Evolutionary conservation across 257 asterid genomes (phyloP), one percentile per base, ranked within the genome.

Genomic region (Przewalskia tangutica): DNA sequence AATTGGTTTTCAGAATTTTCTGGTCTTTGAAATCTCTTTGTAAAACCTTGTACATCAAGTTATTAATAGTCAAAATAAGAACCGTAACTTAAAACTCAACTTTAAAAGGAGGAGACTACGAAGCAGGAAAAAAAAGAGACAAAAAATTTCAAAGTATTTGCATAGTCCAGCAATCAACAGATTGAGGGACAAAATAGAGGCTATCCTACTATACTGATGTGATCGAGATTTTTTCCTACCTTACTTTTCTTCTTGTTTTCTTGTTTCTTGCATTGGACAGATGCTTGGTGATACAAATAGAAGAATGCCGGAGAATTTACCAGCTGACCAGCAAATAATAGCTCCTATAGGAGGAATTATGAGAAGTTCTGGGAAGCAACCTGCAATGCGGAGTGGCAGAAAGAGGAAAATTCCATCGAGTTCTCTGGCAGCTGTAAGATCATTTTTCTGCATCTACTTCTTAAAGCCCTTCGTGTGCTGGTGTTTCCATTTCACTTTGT

Each of bases 361-460:
- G 80, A 75, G 18, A 75, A 51, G 20, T 34, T 75, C 13, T 23
- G 79, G 59, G 27, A 73, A 73, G 59, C 79, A 50, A 75, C 40
- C 60, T 4, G 46, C 42, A 75, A 63, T 75, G 80, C 46, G 50
- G 80, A 75, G 62, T 50, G 80, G 62, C 62, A 75, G 9, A 50
- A 48, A 75, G 62, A 75, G 63, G 27, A 75, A 75, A 75, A 23
- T 63, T 27, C 18, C 62, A 14, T 27, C 8, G 48, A 75, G 42
- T 50, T 50, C 80, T 27, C 27, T 75, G 80, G 14, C 40, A 75
- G 14, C 63, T 75, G 80, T 75, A 75, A 75, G 62, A 75, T 14
- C 62, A 48, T 75, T 75, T 20, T 50, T 75, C 79, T 46, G 59
- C 46, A 50, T 75, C 80, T 75, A 75, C 80, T 50, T 75, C 62